A percentile compares a stretch with the other conserved stretches of the same genome.
Evolutionary conservation across 2,329 filamentous ascomycete genomes (phyloP).

Genomic region (Venturia nashicola): DNA sequence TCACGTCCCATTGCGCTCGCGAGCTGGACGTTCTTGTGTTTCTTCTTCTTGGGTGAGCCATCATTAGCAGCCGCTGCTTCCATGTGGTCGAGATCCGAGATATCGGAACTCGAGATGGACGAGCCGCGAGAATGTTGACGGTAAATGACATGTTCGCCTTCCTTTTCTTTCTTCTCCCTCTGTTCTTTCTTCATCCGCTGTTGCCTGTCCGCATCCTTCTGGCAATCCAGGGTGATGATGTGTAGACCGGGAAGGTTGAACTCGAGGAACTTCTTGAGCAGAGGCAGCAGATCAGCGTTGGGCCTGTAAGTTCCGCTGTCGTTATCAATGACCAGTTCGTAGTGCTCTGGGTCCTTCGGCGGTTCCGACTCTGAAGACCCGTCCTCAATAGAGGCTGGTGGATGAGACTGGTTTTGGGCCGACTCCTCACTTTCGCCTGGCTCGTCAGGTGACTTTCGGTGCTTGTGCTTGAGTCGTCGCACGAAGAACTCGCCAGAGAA

Average conservation of each 20-base stretch:
- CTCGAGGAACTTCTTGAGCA: slow-evolving; percentile 58
- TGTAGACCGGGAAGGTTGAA: slow-evolving; percentile 66
- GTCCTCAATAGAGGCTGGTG: slow-evolving; percentile 36
- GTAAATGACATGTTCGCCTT: slow-evolving; percentile 40
- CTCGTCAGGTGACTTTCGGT: slow-evolving; percentile 23
- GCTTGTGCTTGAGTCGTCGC: slow-evolving; percentile 47
- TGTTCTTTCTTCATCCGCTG: slow-evolving; percentile 65
- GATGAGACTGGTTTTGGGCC: slow-evolving; percentile 40
- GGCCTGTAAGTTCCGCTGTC: slow-evolving; percentile 90
- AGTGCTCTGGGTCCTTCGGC: slow-evolving; percentile 45
- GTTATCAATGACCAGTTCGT: slow-evolving; percentile 89
- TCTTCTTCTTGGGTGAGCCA: background rate
- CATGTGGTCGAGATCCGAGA: slow-evolving; percentile 41
- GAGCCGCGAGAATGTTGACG: slow-evolving; percentile 32
- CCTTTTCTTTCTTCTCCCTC: slow-evolving; percentile 57
- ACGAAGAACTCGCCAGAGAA: slow-evolving; percentile 92
- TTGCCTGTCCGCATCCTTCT: slow-evolving; percentile 58
- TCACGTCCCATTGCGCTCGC: background rate
- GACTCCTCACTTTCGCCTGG: slow-evolving; percentile 18
- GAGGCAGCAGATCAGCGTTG: slow-evolving; percentile 61
- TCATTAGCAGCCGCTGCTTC: background rate
- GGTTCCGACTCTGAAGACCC: slow-evolving; percentile 28
- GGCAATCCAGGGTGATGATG: slow-evolving; percentile 62
- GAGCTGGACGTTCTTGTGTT: background rate
- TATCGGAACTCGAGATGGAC: slow-evolving; percentile 42